Conservation (phyloP, 352 stramenopile species). For the Globisporangium orthogonon region DNA sequence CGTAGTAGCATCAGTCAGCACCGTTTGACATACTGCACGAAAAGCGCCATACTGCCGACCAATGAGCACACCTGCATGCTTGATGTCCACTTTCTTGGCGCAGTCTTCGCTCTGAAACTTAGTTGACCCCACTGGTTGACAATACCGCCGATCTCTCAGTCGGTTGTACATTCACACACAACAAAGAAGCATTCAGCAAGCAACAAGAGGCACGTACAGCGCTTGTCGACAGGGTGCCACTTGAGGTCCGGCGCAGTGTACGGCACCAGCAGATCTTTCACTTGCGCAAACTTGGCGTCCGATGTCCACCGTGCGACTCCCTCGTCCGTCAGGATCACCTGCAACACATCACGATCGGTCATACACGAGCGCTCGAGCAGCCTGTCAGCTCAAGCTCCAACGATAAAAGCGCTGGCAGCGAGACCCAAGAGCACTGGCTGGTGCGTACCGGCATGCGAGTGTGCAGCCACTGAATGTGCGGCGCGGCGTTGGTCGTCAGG, state of each 20-base stretch:
- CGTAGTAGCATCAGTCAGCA: background rate
- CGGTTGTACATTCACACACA: background rate
- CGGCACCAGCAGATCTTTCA: constrained; percentile 44
- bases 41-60: background rate
- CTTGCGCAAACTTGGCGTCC: constrained; percentile 43
- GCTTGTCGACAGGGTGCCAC: constrained; percentile 75
- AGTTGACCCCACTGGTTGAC: constrained; percentile 48
- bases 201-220: constrained; percentile 22
- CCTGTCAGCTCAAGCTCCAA: background rate
- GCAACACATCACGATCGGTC: background rate
- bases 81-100: constrained; percentile 69
- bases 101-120: constrained; percentile 76
- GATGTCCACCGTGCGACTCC: constrained; percentile 58
- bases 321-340: constrained; percentile 74
- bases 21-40: no score
- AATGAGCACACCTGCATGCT: constrained; percentile 41
- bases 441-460: constrained; percentile 71
- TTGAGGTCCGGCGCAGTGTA: constrained; percentile 52
- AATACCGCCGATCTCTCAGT: background rate
- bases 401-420: no score
- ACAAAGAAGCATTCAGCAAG: background rate
- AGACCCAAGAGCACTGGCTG: background rate
- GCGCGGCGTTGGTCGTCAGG: constrained; percentile 67
- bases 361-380: background rate
- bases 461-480: constrained; percentile 79